Evolutionary conservation across 192 early-diverging fungal genomes (phyloP), one percentile per base, ranked within the genome.

Genomic region (Polychytrium aggregatum): DNA sequence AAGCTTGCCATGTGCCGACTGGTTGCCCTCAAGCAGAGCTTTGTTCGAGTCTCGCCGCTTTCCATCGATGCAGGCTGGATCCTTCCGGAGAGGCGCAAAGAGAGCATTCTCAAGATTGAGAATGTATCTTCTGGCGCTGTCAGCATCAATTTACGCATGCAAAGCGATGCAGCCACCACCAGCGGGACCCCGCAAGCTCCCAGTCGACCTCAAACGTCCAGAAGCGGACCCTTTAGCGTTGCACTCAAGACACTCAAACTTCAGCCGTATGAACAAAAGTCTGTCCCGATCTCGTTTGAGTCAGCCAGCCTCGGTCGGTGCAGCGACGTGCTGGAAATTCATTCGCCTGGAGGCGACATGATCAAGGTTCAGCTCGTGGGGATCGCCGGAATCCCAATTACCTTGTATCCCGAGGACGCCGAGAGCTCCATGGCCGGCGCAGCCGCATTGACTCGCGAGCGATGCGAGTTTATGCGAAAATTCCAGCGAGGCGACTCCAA

Each of bases 41-140:
- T 74, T 47, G 50, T 79, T 14, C 59, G 56, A 43, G 68, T 77
- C 40, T 53, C 63, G 11, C 71, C 77, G n/a, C 41, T 45, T 1
- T 56, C 31, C 27, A 53, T 77, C 24, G 64, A 79, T 52, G 68
- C 66, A 17, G 77, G 77, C 0, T 79, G 77, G 77, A 67, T 76
- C 5, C 47, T 79, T 14, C 77, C 73, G 10, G 67, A 74, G 21
- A 65, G 55, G 40, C 50, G 60, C 20, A 74, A 78, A 45, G 66
- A 70, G 46, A 38, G 58, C 17, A 17, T 28, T 18, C 18, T 76
- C 17, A 71, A 57, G 31, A 56, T 71, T 40, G 72, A 75, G 48
- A 79, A 79, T 49, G 33, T 75, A 13, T 64, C 70, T 10, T 46
- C 43, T 22, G 43, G 41, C 10, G 25, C 50, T 2, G 62, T 72